Base-by-base conservation (phyloP, 352 stramenopile genomes). In the Elongisporangium senticosum region DNA sequence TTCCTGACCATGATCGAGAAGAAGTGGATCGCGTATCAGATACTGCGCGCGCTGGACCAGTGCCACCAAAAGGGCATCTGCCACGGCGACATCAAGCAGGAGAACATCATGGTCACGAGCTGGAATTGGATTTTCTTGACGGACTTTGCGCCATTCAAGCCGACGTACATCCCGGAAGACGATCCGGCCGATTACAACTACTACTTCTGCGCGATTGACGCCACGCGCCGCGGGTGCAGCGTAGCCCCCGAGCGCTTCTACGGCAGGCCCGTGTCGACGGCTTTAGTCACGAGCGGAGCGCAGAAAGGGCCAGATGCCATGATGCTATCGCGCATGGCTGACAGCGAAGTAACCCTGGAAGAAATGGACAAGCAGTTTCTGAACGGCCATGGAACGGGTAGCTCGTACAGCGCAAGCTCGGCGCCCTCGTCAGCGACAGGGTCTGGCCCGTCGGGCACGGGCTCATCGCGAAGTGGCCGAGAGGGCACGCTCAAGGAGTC, bases 51-150 rank as follows among this genome's bases (percentile, higher is more conserved):
- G 17, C 69, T 99, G 10, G 89, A 98, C 59, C 88, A 98, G 64
- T 91, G 94, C 50, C 96, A 99, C 65, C 71, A 77, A 15, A 93
- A 88, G 22, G 89, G 87, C 1, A 89, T 99, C 26, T 96, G 89
- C 58, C 97, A 99, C 68, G 97, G 97, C 51, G 96, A 99, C 67
- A 92, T 99, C 53, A 99, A 98, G 59, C 91, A 96, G 55, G 96
- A 99, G 69, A 99, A 99, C 78, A 86, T 99, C 65, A 96, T 98
- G 67, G 79, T 99, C n/a, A 99, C 97, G 10, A 97, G 83, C 59
- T 99, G 93, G 87, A 98, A 98, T 59, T 99, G 95, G 94, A 85
- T 99, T 53, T 90, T 99, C 39, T 74, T 99, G 8, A 91, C 90
- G 8, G 97, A 99, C 77, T 98, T 99, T 71, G 90, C 95, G 33